Evolutionary conservation across 306 rosid genomes (phyloP), one percentile per base, ranked within the genome.

Genomic region (Cucurbita ficifolia): DNA sequence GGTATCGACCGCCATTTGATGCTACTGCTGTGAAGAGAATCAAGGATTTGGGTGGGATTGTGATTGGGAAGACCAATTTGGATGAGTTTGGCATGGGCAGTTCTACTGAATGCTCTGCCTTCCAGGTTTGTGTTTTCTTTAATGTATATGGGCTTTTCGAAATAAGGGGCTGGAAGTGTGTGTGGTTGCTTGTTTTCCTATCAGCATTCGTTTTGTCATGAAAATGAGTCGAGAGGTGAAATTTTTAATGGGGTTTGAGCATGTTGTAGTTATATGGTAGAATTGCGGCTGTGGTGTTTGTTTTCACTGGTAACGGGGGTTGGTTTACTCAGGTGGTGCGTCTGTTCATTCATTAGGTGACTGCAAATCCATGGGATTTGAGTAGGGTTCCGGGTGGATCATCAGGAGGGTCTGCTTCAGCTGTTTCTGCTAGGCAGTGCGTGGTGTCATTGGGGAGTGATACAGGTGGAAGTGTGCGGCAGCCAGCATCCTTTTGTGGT

Each of bases 61-160:
- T 89, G 70, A 85, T 91, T 35, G 99, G 99, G 5, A 94, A 94
- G 84, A 94, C 99, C 43, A 94, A 94, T 81, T 42, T 94, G 84
- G 99, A 94, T 80, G 99, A 91, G 85, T 94, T 94, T 57, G 97
- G 99, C 62, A 94, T 94, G 99, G 99, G 99, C 0, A 91, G 97
- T 75, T 87, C 99, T 74, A 94, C 99, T 54, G 99, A 94, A 86
- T 87, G 77, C 57, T 94, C 97, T 59, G 97, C 97, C 39, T 94
- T 86, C 84, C 90, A 94, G 98, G 98, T 93, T 78, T 62, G 22
- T 39, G 11, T 73, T 42, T 53, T 64, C 49, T 29, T 2, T 8
- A 55, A 67, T 52, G 6, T 10, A 22, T 43, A 5, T 45, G 3
- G 12, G 39, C 18, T 42, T 43, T 38, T 19, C 8, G 36, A 65